Percentiles rank a stretch among this genome's conserved stretches.
These are phyloP conservation scores for Saccharomycopsis phalli DNA, from an alignment of 1,139 yeast genomes.

Conservation along the genomic window DNA sequence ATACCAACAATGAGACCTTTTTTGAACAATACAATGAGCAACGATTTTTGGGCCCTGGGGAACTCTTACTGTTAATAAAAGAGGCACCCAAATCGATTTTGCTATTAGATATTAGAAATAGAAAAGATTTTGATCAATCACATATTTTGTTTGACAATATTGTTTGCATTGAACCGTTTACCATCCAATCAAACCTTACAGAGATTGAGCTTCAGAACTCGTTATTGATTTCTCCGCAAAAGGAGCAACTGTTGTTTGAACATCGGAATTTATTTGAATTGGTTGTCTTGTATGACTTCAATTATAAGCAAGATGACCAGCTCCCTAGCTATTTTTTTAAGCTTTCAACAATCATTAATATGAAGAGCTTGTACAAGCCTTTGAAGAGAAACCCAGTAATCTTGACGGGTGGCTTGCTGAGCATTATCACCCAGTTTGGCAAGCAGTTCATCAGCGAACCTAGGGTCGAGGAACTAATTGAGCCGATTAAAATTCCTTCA, in stretches of 20 bases:
- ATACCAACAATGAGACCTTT: not conserved
- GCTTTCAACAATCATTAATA: constrained; percentile 29
- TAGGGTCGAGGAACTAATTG: constrained; percentile 12
- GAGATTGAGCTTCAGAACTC: constrained; percentile 58
- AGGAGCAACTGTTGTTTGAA: constrained; percentile 45
- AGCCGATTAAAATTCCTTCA: constrained; percentile 23
- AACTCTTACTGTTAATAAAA: constrained; percentile 20
- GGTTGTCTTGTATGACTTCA: constrained; percentile 55
- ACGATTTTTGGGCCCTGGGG: constrained; percentile 12
- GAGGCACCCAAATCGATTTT: constrained; percentile 29
- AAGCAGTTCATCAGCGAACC: constrained; percentile 11
- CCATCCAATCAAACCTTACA: constrained; percentile 36
- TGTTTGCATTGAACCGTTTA: constrained; percentile 65
- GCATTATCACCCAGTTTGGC: constrained; percentile 35
- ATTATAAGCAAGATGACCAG: constrained; percentile 15
- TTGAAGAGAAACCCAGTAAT: constrained; percentile 46
- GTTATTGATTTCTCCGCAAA: constrained; percentile 40
- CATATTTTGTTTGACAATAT: constrained; percentile 51
- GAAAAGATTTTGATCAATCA: constrained; percentile 45
- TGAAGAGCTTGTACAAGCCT: constrained; percentile 35
- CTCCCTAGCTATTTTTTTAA: constrained; percentile 25
- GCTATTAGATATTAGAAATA: constrained; percentile 57
- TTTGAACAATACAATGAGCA: constrained; percentile 2
- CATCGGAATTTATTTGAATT: constrained; percentile 47
- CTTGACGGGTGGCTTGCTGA: constrained; percentile 43